Conservation (phyloP, 768 basidiomycete species). For the Russula ochroleuca region DNA sequence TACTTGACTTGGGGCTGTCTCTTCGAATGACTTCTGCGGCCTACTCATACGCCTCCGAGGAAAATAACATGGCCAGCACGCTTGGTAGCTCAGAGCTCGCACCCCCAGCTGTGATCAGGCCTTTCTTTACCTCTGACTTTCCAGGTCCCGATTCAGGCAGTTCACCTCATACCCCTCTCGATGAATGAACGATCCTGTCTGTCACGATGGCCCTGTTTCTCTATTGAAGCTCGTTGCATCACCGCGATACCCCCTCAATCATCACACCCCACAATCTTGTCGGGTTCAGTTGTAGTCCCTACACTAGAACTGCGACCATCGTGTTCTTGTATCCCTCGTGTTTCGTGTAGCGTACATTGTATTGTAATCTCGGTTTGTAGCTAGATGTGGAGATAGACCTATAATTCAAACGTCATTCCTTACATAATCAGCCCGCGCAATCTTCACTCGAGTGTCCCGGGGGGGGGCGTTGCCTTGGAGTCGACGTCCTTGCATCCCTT, state of each 20-base stretch:
- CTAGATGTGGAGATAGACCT: neutral
- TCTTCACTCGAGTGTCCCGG: too few species aligned
- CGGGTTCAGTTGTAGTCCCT: conserved; percentile 6
- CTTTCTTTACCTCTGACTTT: conserved; percentile 19
- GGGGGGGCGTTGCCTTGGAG: neutral
- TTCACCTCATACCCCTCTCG: conserved; percentile 7
- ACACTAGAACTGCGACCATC: conserved; percentile 4
- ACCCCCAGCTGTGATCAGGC: conserved; percentile 25
- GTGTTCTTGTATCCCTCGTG: conserved; percentile 2
- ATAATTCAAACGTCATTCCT: neutral
- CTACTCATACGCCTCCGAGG: conserved; percentile 13
- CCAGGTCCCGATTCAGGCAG: conserved; percentile 3
- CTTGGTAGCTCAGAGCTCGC: conserved; percentile 22
- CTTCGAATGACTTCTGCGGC: conserved; percentile 10
- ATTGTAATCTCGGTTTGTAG: conserved; percentile 25
- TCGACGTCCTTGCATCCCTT: neutral
- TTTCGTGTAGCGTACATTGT: conserved; percentile 19
- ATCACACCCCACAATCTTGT: conserved; percentile 3
- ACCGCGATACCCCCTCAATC: conserved; percentile 17
- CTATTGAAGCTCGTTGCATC: conserved; percentile 2
- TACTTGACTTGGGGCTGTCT: neutral
- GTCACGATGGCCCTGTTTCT: conserved; percentile 9
- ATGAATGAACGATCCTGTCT: neutral
- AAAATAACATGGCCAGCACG: conserved; percentile 14
- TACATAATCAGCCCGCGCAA: conserved; percentile 3